Base-by-base conservation (phyloP, 1,284 basidiomycete genomes). In the Vanrija humicola region DNA sequence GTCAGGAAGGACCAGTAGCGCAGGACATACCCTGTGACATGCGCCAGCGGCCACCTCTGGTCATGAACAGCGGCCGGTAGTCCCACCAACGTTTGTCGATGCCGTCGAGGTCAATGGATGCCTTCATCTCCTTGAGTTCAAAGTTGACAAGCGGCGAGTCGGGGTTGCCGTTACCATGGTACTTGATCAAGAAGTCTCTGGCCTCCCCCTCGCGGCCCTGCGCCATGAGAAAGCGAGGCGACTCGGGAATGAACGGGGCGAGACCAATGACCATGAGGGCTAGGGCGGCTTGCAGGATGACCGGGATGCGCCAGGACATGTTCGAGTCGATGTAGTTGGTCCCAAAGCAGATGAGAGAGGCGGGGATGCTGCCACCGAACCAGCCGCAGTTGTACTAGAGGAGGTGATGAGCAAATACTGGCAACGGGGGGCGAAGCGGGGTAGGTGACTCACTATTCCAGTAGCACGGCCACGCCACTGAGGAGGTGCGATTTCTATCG, bases 381-480 rank as follows among this genome's bases (percentile, higher is more conserved):
- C 70, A 67, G 55, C 76, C 68, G 59, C 59, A 69, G 50, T 80
- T 81, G 52, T 61, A 64, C 28, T 28, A 23, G 21, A n/a, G n/a
- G 5, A 26, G 26, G 26, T 5, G 28, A 6, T 28, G 6, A 28
- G 28, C 21, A 23, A 23, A 5, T 5, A 7, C 3, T 43, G 83
- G 83, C 7, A 28, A 28, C 2, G 28, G 2, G 28, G n/a, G n/a
- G n/a, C n/a, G n/a, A 1, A 28, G 28, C 7, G 2, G 28, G 10
- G 28, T 6, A 28, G 7, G 28, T 8, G 7, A 28, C 28, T 28
- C 10, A 28, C 28, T 39, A 48, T 23, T 53, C 81, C 82, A 29
- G 81, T 82, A 63, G 82, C 73, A 23, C 81, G 78, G 52, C 83
- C 83, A 63, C 83, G 77, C 83, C 83, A 85, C 70, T 84, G 82